These are phyloP conservation scores for Pueraria montana DNA, from an alignment of 306 rosid species.

Conservation along the genomic window DNA sequence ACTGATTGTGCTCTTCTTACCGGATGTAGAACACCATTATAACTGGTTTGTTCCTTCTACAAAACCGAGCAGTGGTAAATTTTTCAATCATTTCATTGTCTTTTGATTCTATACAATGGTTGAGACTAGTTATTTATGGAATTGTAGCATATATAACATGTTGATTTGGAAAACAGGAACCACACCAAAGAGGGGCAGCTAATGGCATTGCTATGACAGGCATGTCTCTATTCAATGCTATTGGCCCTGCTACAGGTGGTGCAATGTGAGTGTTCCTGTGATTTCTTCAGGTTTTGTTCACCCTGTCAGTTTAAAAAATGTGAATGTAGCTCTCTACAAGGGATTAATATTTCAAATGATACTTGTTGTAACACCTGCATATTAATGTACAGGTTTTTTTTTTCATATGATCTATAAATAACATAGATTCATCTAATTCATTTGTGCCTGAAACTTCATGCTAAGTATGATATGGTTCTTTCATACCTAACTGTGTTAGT, in stretches of 20 bases:
- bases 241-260: conserved; percentile 91
- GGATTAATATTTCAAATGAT: no score
- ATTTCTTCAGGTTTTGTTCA: neutral
- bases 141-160: neutral
- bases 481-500: no score
- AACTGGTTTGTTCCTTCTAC: conserved; percentile 62
- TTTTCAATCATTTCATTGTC: conserved; percentile 7
- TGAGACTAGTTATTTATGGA: neutral
- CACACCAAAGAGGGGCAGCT: conserved; percentile 87
- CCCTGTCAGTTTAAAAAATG: neutral
- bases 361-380: no score
- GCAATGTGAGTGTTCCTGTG: conserved; percentile 64
- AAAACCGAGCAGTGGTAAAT: conserved; percentile 86
- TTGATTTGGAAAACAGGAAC: conserved; percentile 64
- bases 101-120: neutral
- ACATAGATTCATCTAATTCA: no score
- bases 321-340: no score
- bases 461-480: no score
- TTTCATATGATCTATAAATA: no score
- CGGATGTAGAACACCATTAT: conserved; percentile 46
- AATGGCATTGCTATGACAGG: conserved; percentile 89
- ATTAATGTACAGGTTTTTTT: no score
- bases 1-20: neutral
- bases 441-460: no score
- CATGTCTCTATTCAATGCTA: conserved; percentile 85